These are phyloP conservation scores for Wickerhamomyces kurtzmanii DNA, from an alignment of 805 yeast species.

Conservation along the genomic window DNA sequence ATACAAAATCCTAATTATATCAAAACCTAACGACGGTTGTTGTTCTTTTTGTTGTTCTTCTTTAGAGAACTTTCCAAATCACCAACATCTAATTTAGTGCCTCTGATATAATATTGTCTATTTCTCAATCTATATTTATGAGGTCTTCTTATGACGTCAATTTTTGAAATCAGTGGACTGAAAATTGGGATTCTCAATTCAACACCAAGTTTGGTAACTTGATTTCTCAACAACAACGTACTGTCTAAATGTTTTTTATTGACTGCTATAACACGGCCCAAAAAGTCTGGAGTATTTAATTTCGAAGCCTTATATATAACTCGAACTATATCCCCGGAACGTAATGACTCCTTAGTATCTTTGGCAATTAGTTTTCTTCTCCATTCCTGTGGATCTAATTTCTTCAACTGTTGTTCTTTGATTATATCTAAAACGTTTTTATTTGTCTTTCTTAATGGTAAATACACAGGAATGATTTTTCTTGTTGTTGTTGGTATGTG, in stretches of 20 bases:
- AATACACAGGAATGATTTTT: constrained; percentile 18
- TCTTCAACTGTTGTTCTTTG: constrained; percentile 39
- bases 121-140: constrained; percentile 63
- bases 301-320: constrained; percentile 55
- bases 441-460: constrained; percentile 30
- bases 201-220: constrained; percentile 73
- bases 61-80: constrained; percentile 44
- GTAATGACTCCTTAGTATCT: constrained; percentile 36
- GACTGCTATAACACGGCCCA: constrained; percentile 73
- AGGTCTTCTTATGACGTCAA: constrained; percentile 75
- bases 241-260: constrained; percentile 66
- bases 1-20: too few relatives aligned
- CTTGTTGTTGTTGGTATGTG: neutral
- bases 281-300: constrained; percentile 48
- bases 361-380: constrained; percentile 47
- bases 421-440: constrained; percentile 29
- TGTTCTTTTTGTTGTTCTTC: constrained; percentile 13
- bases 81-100: constrained; percentile 64
- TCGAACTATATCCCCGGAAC: constrained; percentile 77
- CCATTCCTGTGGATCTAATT: constrained; percentile 65
- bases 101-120: constrained; percentile 87
- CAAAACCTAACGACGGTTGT: too few relatives aligned
- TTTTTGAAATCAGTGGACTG: constrained; percentile 66
- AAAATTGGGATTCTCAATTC: constrained; percentile 75
- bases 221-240: constrained; percentile 74